A percentile compares a stretch with the other conserved stretches of the same genome.
Evolutionary conservation across 2,329 filamentous ascomycete genomes (phyloP).

Genomic region (Fusarium sp.): DNA sequence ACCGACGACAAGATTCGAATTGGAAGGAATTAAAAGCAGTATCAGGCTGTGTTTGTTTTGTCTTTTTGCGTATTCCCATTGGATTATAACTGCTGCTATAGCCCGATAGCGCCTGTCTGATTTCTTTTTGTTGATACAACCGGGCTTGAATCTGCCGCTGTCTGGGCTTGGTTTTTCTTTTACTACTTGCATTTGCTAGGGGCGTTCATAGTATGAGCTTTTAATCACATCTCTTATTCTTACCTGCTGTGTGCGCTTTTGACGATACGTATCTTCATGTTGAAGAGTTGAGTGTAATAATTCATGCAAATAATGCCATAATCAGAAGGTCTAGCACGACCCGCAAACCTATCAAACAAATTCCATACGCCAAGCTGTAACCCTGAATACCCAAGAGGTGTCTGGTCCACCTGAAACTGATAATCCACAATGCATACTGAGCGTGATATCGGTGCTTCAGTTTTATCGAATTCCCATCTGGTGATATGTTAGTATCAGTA

Average conservation of each 20-base stretch:
- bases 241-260: neutral
- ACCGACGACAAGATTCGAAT: conserved; percentile 2
- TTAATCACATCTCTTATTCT: conserved; percentile 43
- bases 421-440: conserved; percentile 7
- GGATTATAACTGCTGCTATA: conserved; percentile 30
- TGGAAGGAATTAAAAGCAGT: conserved; percentile 9
- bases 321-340: neutral
- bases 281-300: neutral
- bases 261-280: neutral
- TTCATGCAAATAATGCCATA: conserved; percentile 2
- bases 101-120: conserved; percentile 24
- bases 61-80: conserved; percentile 38
- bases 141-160: conserved; percentile 29
- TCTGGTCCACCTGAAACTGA: conserved; percentile 39
- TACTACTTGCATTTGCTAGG: conserved; percentile 43
- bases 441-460: neutral
- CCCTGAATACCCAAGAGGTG: conserved; percentile 29
- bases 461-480: conserved; percentile 2
- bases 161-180: conserved; percentile 39
- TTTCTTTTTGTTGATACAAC: conserved; percentile 31
- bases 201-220: conserved; percentile 47
- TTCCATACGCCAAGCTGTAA: conserved; percentile 35
- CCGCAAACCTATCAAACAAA: conserved; percentile 10
- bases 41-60: conserved; percentile 20
- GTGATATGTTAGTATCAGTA: neutral